Conservation (phyloP, 257 asterid genomes). For the Solanum medicagineum region DNA sequence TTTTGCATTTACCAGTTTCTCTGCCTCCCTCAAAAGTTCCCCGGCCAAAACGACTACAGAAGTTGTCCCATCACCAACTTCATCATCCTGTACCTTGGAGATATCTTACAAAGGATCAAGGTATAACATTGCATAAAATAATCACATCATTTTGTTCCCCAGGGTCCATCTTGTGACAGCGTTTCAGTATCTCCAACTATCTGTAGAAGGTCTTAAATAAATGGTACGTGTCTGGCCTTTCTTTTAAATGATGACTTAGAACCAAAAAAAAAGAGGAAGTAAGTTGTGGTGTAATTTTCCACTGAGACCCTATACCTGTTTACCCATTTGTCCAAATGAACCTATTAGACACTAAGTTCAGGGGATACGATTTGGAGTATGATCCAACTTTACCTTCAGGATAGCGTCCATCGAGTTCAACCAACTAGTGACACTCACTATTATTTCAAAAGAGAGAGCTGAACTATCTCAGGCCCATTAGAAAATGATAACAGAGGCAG, state of each 20-base stretch:
- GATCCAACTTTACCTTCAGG: background rate
- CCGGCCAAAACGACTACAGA: slow-evolving; percentile 98
- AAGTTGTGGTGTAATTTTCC: background rate
- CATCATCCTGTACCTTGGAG: slow-evolving; percentile 97
- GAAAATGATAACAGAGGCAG: background rate
- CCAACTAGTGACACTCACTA: background rate
- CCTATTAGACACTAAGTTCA: background rate
- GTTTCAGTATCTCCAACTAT: background rate
- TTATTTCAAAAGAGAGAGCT: background rate
- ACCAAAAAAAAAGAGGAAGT: background rate
- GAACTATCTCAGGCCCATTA: background rate
- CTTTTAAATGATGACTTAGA: background rate
- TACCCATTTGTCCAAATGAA: background rate
- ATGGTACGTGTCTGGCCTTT: background rate
- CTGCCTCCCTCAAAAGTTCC: slow-evolving; percentile 95
- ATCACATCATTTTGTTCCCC: background rate
- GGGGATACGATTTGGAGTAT: background rate
- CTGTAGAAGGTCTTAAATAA: background rate
- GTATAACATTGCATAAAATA: background rate
- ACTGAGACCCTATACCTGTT: background rate
- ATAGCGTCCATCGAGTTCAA: background rate
- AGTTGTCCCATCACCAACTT: slow-evolving; percentile 99
- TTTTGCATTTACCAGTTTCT: slow-evolving; percentile 78
- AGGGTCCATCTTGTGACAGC: background rate
- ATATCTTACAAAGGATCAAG: slow-evolving; percentile 50